phyloP scores from a whole-genome alignment of 495 filamentous ascomycete genomes.

The Glonium stellatum region DNA sequence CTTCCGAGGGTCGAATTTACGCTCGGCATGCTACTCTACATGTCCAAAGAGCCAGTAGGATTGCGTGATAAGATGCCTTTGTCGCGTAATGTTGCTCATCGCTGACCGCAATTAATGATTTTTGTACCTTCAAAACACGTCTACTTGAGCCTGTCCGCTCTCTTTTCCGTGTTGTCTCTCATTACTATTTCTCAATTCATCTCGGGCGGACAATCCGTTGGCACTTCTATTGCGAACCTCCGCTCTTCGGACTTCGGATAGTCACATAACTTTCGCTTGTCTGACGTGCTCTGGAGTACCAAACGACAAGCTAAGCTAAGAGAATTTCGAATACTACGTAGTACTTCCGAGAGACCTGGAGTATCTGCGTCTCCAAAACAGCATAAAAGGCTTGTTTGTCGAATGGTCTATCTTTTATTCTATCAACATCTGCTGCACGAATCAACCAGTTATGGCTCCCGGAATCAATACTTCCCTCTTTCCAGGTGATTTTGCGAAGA shows the following conservation, averaged over 20 bases:
- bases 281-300: background rate
- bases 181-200: background rate
- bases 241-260: background rate
- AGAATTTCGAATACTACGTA: background rate
- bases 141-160: background rate
- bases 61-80: constrained; percentile 23
- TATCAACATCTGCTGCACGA: background rate
- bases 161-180: background rate
- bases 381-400: too few relatives aligned
- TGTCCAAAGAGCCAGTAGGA: background rate
- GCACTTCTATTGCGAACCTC: background rate
- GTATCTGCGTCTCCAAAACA: background rate
- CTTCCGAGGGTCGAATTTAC: too few relatives aligned
- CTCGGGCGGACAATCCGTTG: background rate
- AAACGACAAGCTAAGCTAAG: background rate
- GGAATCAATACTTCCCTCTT: background rate
- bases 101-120: background rate
- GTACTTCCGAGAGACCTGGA: background rate
- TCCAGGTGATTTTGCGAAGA: background rate
- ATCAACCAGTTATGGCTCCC: background rate
- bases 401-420: too few relatives aligned
- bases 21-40: too few relatives aligned
- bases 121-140: background rate
- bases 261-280: background rate
- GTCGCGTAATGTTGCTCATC: constrained; percentile 11